Base-by-base conservation (phyloP, 306 rosid species). In the Boehmeria nivea region DNA sequence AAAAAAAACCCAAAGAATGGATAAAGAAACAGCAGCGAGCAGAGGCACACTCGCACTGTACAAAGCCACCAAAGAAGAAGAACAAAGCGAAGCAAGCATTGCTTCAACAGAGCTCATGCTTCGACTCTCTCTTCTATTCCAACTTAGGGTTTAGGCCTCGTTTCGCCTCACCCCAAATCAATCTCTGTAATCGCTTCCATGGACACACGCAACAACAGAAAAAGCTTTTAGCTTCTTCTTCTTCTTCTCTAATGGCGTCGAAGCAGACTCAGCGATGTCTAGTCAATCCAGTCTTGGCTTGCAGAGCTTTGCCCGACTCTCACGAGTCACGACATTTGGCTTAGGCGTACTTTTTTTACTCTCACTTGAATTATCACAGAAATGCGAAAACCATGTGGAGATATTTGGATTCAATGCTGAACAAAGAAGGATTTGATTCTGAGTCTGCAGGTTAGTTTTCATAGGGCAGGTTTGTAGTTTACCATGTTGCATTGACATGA, bases 311-410 rank as follows among this genome's bases (percentile, higher is more conserved):
- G 36, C 36, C 36, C 36, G 36, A 31, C 36, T 31, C 36, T 1
- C 36, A 10, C 9, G 36, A 31, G 8, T 1, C 36, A 10, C 9
- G 36, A 31, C 9, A 31, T 10, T 31, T 31, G 8, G 36, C 36
- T 31, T 6, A 31, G 36, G 36, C n/a, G n/a, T 31, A 31, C 36
- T 31, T 31, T 4, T 31, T 6, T 31, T 31, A 10, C 36, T 4
- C 36, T 31, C n/a, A n/a, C n/a, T n/a, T n/a, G n/a, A n/a, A n/a
- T n/a, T n/a, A n/a, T n/a, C n/a, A n/a, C 76, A 91, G 99, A 87
- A 60, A 84, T 91, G 93, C 69, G 89, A 68, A 91, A 77, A 76
- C 99, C 84, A 65, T 46, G 66, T 87, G 58, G 93, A 91, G 71
- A 63, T 56, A 57, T 40, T 76, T 87, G 70, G 67, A 74, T 44